Percentiles rank a stretch among this genome's conserved stretches.
phyloP scores from a whole-genome alignment of 2,329 filamentous ascomycete genomes.

The Cladorrhinum sp. region DNA sequence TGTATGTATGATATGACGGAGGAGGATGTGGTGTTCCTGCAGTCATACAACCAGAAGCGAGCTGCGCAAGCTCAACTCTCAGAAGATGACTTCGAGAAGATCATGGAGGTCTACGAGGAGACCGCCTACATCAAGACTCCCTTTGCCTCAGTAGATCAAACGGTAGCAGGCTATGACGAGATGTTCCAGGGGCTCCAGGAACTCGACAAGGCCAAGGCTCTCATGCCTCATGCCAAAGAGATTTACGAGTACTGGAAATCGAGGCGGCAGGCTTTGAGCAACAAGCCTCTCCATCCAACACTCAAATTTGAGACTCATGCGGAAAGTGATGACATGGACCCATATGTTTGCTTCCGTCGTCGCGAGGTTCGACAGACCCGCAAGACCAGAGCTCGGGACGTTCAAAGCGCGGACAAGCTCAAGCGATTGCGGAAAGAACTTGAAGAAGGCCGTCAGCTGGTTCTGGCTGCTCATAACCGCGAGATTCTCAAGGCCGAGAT shows the following conservation, averaged over 20 bases:
- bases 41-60: constrained; percentile 76
- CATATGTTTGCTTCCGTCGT: constrained; percentile 95
- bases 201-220: constrained; percentile 43
- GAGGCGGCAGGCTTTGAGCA: constrained; percentile 62
- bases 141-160: constrained; percentile 85
- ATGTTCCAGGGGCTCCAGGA: constrained; percentile 67
- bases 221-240: constrained; percentile 63
- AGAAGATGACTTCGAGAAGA: constrained; percentile 88
- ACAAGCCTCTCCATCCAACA: constrained; percentile 69
- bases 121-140: constrained; percentile 80
- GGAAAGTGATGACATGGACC: constrained; percentile 92
- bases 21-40: constrained; percentile 83
- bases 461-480: constrained; percentile 73
- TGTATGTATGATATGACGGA: constrained; percentile 92
- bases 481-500: constrained; percentile 77
- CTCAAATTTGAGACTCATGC: constrained; percentile 94
- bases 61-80: constrained; percentile 64
- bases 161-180: constrained; percentile 72
- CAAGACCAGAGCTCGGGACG: constrained; percentile 91
- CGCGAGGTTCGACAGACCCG: constrained; percentile 91
- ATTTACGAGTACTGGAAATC: constrained; percentile 89
- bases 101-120: constrained; percentile 94
- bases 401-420: constrained; percentile 90
- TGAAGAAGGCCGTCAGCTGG: constrained; percentile 79
- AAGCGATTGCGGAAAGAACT: constrained; percentile 87